Percentiles rank a stretch among this genome's conserved stretches.
These are phyloP conservation scores for Knufia fluminis DNA, from an alignment of 2,329 filamentous ascomycete genomes.

Conservation along the genomic window DNA sequence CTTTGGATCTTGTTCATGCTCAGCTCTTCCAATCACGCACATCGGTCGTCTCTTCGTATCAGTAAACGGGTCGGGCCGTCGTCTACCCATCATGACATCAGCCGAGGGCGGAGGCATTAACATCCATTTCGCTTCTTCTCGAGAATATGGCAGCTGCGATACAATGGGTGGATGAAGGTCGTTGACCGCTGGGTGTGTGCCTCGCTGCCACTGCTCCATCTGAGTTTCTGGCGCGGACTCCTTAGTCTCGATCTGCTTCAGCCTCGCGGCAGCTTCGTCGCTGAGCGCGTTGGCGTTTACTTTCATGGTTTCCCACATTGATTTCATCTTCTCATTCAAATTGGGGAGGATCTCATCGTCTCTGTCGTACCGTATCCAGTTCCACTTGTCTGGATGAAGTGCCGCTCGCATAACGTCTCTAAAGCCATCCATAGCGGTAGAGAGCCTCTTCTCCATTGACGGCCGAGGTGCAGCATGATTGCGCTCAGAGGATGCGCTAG, in stretches of 20 bases:
- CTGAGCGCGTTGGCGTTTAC: background rate
- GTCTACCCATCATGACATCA: conserved; percentile 82
- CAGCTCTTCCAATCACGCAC: conserved; percentile 16
- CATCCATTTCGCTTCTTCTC: conserved; percentile 78
- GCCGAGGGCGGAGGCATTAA: conserved; percentile 82
- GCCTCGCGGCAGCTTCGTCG: background rate
- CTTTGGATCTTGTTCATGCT: background rate
- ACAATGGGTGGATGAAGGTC: conserved; percentile 80
- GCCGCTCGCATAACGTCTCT: conserved; percentile 42
- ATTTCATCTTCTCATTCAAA: conserved; percentile 17
- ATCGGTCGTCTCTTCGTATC: conserved; percentile 15
- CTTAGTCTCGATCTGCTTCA: background rate
- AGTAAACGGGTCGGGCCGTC: conserved; percentile 30
- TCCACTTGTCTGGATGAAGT: conserved; percentile 54
- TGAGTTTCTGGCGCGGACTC: conserved; percentile 26
- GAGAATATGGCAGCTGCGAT: conserved; percentile 60
- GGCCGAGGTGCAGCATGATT: conserved; percentile 65
- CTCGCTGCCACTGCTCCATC: conserved; percentile 27
- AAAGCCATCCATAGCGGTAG: conserved; percentile 63
- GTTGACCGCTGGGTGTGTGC: conserved; percentile 65
- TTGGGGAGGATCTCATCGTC: conserved; percentile 87
- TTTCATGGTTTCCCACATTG: conserved; percentile 19
- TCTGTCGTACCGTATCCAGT: conserved; percentile 68
- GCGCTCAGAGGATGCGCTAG: background rate
- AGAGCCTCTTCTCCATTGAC: conserved; percentile 80